Percentiles rank a stretch among this genome's conserved stretches.
Evolutionary conservation across 2,329 filamentous ascomycete species (phyloP).

Genomic region (Exophiala oligosperma): DNA sequence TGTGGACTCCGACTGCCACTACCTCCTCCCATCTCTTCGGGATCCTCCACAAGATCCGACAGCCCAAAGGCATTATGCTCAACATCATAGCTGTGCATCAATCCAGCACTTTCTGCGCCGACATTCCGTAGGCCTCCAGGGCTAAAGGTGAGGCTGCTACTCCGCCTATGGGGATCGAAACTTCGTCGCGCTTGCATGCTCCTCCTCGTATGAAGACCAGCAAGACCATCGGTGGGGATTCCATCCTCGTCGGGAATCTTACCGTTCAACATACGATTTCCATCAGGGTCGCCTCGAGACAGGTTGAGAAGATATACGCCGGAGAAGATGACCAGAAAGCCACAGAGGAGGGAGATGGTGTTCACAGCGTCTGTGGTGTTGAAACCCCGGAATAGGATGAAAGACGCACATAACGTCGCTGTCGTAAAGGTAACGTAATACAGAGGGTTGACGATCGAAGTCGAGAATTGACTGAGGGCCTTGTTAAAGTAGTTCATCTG

Average conservation of each 20-base stretch:
- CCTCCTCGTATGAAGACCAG: conserved; percentile 82
- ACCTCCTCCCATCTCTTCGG: conserved; percentile 16
- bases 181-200: conserved; percentile 85
- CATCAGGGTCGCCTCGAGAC: conserved; percentile 87
- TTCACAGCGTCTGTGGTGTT: conserved; percentile 91
- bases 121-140: conserved; percentile 55
- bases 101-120: conserved; percentile 62
- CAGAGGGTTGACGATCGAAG: conserved; percentile 93
- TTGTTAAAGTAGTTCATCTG: conserved; percentile 99
- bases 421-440: conserved; percentile 99
- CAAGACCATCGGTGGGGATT: conserved; percentile 87
- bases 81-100: conserved; percentile 88
- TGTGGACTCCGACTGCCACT: conserved; percentile 17
- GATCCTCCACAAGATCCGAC: conserved; percentile 73
- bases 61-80: conserved; percentile 77
- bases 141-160: conserved; percentile 50
- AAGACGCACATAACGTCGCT: conserved; percentile 88
- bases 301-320: conserved; percentile 95
- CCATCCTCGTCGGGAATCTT: conserved; percentile 64
- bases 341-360: conserved; percentile 86
- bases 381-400: conserved; percentile 94
- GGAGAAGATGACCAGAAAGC: conserved; percentile 91
- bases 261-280: conserved; percentile 64
- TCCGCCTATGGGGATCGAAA: conserved; percentile 57
- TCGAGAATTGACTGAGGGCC: conserved; percentile 92